phyloP scores from a whole-genome alignment of 2,329 filamentous ascomycete species.

The Chrysosporium queenslandicum region DNA sequence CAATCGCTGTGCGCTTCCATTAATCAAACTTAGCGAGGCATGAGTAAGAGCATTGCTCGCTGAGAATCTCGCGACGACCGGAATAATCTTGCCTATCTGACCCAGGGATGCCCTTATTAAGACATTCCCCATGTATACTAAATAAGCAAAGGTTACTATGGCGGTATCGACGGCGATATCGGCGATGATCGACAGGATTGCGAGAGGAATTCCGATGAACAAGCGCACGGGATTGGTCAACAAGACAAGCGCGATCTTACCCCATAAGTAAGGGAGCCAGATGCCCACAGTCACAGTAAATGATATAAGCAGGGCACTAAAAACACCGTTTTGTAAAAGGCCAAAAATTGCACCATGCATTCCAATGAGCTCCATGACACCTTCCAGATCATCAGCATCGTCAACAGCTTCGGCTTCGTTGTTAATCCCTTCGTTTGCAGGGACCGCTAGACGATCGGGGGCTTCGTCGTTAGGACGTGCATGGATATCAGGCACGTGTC shows the following conservation, averaged over 20 bases:
- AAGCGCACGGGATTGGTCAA: conserved; percentile 66
- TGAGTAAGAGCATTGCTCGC: conserved; percentile 30
- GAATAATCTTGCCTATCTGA: conserved; percentile 29
- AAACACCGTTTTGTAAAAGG: conserved; percentile 87
- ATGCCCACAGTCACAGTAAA: conserved; percentile 77
- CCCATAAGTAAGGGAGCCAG: conserved; percentile 85
- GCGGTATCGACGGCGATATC: conserved; percentile 68
- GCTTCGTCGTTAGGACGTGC: conserved; percentile 30
- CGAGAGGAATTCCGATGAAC: conserved; percentile 57
- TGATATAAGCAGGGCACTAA: conserved; percentile 81
- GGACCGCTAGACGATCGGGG: conserved; percentile 12
- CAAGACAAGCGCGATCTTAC: conserved; percentile 70
- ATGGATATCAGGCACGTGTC: conserved; percentile 21
- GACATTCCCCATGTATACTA: conserved; percentile 34
- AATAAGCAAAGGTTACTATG: conserved; percentile 53
- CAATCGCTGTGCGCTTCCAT: conserved; percentile 33
- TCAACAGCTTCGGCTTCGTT: conserved; percentile 48
- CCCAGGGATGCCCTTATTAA: conserved; percentile 27
- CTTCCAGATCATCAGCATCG: conserved; percentile 88
- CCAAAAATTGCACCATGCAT: conserved; percentile 89
- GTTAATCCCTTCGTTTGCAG: conserved; percentile 61
- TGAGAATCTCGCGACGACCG: conserved; percentile 29
- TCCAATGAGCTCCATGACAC: conserved; percentile 88
- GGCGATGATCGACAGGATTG: conserved; percentile 60
- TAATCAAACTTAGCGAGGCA: conserved; percentile 35